Percentiles rank a stretch among this genome's conserved stretches.
These are phyloP conservation scores for Cupressus sempervirens DNA, from an alignment of 75 land plant genomes.

Conservation along the genomic window DNA sequence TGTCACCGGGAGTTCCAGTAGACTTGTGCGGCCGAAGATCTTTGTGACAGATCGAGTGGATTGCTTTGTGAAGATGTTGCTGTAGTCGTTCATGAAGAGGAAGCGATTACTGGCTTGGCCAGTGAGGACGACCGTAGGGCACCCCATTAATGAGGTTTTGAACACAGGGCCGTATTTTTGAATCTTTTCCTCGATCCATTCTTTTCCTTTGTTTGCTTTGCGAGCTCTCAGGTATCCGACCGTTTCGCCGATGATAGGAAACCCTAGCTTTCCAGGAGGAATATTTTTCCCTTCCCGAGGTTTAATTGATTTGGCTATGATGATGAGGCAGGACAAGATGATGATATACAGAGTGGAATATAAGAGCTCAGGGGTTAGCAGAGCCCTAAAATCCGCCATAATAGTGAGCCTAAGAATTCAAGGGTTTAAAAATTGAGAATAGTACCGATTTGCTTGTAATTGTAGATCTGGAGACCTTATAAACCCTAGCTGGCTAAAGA, in stretches of 20 bases:
- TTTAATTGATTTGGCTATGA: no score
- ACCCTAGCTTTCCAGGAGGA: conserved; percentile 57
- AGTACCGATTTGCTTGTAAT: no score
- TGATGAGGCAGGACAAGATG: no score
- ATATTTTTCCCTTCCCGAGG: not conserved
- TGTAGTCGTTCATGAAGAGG: not conserved
- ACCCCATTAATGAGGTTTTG: conserved; percentile 16
- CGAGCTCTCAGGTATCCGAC: conserved; percentile 18
- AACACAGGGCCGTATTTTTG: conserved; percentile 1
- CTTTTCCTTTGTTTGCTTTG: conserved; percentile 12
- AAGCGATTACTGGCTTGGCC: conserved; percentile 5
- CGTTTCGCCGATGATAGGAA: conserved; percentile 60
- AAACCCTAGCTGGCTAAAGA: no score
- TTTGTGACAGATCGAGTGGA: conserved; percentile 1
- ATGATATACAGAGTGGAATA: no score
- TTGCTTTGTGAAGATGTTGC: not conserved
- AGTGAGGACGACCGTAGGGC: conserved; percentile 12
- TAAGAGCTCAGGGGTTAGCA: no score
- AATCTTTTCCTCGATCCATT: not conserved
- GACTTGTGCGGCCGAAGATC: not conserved
- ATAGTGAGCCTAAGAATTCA: no score
- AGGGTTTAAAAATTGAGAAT: no score
- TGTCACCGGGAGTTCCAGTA: conserved; percentile 4
- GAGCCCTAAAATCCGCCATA: no score
- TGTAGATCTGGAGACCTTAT: no score